Conservation (phyloP, 805 yeast genomes). For the Pichia paraexigua region DNA sequence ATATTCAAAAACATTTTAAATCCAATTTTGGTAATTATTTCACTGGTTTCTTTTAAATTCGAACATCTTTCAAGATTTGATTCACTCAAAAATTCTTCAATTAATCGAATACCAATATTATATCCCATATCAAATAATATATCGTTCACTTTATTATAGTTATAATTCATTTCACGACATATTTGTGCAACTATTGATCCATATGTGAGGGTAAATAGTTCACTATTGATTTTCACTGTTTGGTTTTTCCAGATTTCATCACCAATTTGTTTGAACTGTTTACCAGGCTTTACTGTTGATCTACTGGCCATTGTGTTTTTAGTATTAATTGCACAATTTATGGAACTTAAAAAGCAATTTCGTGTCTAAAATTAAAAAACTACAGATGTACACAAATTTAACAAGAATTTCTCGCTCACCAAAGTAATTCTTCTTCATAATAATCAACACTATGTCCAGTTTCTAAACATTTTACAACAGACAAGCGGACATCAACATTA, state of each 20-base stretch:
- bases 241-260: conserved; percentile 90
- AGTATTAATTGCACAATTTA: background rate
- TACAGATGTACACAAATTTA: background rate
- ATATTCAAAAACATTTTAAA: conserved; percentile 84
- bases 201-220: conserved; percentile 87
- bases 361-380: background rate
- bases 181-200: conserved; percentile 91
- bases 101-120: conserved; percentile 81
- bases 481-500: conserved; percentile 28
- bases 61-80: conserved; percentile 81
- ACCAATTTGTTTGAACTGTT: conserved; percentile 35
- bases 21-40: conserved; percentile 76
- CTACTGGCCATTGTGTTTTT: background rate
- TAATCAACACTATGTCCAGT: conserved; percentile 26
- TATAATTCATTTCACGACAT: conserved; percentile 71
- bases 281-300: background rate
- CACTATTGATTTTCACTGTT: conserved; percentile 86
- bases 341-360: background rate
- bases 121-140: conserved; percentile 93
- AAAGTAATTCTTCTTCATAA: conserved; percentile 31
- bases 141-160: conserved; percentile 69
- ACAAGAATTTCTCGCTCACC: conserved; percentile 17
- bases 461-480: conserved; percentile 25
- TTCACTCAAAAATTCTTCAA: conserved; percentile 88
- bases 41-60: conserved; percentile 78